These are phyloP conservation scores for Colletotrichum lindemuthianum DNA, from an alignment of 2,329 filamentous ascomycete species.

Conservation along the genomic window DNA sequence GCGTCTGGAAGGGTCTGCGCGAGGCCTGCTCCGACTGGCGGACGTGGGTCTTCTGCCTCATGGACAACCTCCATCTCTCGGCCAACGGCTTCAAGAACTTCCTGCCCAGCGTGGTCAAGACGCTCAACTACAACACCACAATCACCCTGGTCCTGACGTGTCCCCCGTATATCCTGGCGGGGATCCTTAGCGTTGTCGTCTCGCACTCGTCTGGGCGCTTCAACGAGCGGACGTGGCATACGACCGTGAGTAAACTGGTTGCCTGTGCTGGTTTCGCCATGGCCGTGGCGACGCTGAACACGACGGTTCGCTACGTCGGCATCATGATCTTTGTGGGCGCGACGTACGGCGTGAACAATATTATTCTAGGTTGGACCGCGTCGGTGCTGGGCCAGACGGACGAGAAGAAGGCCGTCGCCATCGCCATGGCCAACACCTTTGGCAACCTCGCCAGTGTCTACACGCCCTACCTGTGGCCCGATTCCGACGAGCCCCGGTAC, in stretches of 20 bases:
- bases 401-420: conserved; percentile 57
- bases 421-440: conserved; percentile 43
- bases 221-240: conserved; percentile 60
- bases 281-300: conserved; percentile 38
- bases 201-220: conserved; percentile 54
- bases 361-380: conserved; percentile 56
- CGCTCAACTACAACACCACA: conserved; percentile 52
- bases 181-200: conserved; percentile 49
- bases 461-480: conserved; percentile 34
- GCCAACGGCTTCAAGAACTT: conserved; percentile 56
- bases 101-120: conserved; percentile 49
- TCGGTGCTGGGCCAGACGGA: conserved; percentile 54
- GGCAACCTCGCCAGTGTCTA: conserved; percentile 33
- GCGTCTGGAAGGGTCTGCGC: conserved; percentile 53
- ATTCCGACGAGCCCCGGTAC: conserved; percentile 29
- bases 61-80: conserved; percentile 61
- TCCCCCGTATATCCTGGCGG: conserved; percentile 55
- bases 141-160: conserved; percentile 59
- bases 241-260: conserved; percentile 52
- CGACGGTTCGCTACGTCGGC: conserved; percentile 30
- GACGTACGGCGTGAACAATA: conserved; percentile 52
- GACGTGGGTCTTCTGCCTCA: conserved; percentile 59
- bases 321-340: conserved; percentile 51
- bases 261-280: conserved; percentile 45
- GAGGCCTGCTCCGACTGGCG: conserved; percentile 56